phyloP scores from a whole-genome alignment of 176 grass and related monocot genomes.

The Carex scoparia region DNA sequence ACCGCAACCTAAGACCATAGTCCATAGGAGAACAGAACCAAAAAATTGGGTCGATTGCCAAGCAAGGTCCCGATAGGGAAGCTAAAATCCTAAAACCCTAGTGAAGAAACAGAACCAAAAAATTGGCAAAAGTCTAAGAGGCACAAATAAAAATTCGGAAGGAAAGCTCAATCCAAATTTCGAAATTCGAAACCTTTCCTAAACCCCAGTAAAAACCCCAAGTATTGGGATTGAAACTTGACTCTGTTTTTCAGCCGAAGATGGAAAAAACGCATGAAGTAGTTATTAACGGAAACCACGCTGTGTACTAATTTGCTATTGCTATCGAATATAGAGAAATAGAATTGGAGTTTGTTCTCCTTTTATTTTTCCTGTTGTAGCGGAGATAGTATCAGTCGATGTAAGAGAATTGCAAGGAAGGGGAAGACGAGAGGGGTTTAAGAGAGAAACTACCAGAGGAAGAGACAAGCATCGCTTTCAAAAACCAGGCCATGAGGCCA shows the following conservation, averaged over 20 bases:
- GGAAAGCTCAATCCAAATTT: neutral
- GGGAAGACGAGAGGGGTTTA: constrained; percentile 23
- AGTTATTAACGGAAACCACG: constrained; percentile 16
- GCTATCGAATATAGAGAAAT: neutral
- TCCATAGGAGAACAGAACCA: neutral
- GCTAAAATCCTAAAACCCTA: constrained; percentile 23
- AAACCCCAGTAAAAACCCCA: constrained; percentile 14
- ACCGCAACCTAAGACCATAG: neutral
- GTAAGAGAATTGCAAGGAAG: constrained; percentile 48
- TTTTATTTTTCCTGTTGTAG: neutral
- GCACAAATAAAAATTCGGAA: constrained; percentile 11
- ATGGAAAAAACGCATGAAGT: constrained; percentile 16
- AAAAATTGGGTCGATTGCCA: constrained; percentile 14
- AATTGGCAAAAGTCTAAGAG: neutral
- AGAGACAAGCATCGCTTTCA: constrained; percentile 38
- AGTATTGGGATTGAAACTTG: neutral
- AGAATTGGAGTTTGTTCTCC: neutral
- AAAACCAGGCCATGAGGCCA: neutral
- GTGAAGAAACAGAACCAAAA: constrained; percentile 5
- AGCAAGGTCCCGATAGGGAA: neutral
- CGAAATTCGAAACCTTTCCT: neutral
- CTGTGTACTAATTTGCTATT: constrained; percentile 12
- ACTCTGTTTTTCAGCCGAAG: constrained; percentile 14
- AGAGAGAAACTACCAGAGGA: constrained; percentile 18
- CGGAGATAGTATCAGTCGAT: neutral